phyloP scores from a whole-genome alignment of 768 basidiomycete genomes.

The Lenzites betulinus region DNA sequence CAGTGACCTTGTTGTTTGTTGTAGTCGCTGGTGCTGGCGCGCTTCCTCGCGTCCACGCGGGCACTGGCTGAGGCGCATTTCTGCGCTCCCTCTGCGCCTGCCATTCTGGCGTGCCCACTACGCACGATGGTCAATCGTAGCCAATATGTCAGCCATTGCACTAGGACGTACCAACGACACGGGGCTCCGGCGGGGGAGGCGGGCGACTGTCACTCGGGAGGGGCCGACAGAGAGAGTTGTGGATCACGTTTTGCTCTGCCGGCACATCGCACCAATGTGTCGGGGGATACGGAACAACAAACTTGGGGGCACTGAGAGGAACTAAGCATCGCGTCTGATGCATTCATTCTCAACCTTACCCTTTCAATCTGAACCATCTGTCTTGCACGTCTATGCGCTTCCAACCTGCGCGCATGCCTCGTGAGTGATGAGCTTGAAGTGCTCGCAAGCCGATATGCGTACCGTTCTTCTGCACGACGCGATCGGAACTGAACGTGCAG shows the following conservation, averaged over 20 bases:
- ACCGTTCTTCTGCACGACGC: conserved; percentile 50
- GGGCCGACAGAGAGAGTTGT: conserved; percentile 43
- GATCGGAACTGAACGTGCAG: conserved; percentile 39
- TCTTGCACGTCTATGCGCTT: conserved; percentile 48
- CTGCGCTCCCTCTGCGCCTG: conserved; percentile 12
- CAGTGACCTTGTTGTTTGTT: neutral
- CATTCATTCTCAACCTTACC: neutral
- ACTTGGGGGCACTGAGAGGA: conserved; percentile 21
- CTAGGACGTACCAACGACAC: conserved; percentile 35
- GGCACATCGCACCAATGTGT: conserved; percentile 43
- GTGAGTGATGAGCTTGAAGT: neutral
- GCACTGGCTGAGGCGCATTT: neutral
- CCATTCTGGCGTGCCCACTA: conserved; percentile 26
- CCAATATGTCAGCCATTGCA: neutral
- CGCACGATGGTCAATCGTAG: no score
- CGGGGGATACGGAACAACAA: conserved; percentile 43
- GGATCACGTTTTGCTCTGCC: conserved; percentile 38
- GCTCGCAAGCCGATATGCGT: conserved; percentile 13
- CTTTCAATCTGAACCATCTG: conserved; percentile 39
- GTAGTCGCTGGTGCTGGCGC: neutral
- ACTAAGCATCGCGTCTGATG: neutral
- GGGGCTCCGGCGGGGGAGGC: conserved; percentile 30
- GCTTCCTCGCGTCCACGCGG: neutral
- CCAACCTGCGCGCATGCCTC: conserved; percentile 40
- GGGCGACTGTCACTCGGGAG: conserved; percentile 39